A percentile compares a stretch with the other conserved stretches of the same genome.
Evolutionary conservation across 2,329 filamentous ascomycete species (phyloP).

Genomic region (Fusarium hostae): DNA sequence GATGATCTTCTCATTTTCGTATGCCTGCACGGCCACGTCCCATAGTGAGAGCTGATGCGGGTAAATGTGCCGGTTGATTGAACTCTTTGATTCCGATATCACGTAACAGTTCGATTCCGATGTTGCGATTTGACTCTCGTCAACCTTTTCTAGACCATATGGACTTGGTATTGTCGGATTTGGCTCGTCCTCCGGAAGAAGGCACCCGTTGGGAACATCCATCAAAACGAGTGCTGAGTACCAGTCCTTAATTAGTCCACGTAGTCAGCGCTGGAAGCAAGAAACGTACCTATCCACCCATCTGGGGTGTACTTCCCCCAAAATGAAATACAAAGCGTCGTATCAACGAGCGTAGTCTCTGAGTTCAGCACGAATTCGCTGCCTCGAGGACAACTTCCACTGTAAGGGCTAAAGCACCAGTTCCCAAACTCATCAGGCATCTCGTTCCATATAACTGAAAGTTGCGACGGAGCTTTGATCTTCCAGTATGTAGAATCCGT

Average conservation of each 20-base stretch:
- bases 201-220: not conserved
- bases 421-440: not conserved
- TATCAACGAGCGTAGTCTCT: rapidly evolving
- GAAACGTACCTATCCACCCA: not conserved
- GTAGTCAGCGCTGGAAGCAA: rapidly evolving
- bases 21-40: not conserved
- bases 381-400: not conserved
- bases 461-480: not conserved
- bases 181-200: not conserved
- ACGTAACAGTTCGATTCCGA: not conserved
- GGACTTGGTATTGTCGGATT: not conserved
- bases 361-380: rapidly evolving
- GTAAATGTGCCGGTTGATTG: not conserved
- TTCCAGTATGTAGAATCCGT: not conserved
- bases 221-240: not conserved
- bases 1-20: not conserved
- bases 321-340: not conserved
- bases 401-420: not conserved
- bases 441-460: not conserved
- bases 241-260: rapidly evolving
- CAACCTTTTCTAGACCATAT: not conserved
- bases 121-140: rapidly evolving
- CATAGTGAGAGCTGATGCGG: not conserved
- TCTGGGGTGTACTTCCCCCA: not conserved
- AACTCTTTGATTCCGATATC: not conserved